Base-by-base conservation (phyloP, 768 basidiomycete genomes). In the Chalciporus piperatus region DNA sequence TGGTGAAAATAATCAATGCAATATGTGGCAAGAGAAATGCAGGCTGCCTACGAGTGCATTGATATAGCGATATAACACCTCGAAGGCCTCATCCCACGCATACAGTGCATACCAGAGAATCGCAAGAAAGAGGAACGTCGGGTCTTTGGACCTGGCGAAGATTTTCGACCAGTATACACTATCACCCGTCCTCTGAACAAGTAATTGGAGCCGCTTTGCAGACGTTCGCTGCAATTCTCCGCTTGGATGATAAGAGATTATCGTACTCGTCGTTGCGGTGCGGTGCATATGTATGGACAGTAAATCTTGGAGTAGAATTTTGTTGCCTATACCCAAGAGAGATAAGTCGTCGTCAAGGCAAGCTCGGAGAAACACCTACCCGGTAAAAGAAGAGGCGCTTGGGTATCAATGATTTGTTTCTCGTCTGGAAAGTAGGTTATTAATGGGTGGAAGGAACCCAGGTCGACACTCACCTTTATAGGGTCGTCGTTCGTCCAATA, bases 11-110 rank as follows among this genome's bases (percentile, higher is more conserved):
- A 3, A 33, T 51, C n/a, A 51, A 11, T 3, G 19, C 16, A 4
- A 33, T 11, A 17, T 22, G 22, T 19, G 2, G 11, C 3, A 3
- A 1, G 12, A 5, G 1, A 23, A 16, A 47, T 6, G 11, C 38
- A 14, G 30, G 23, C 32, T 9, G 14, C 77, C 19, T 63, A 82
- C 80, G 65, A 85, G 61, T 41, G 51, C 63, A 41, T 74, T 76
- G 19, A 84, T 76, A 55, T 83, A 77, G 5, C 57, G 53, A 58
- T 80, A 80, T 32, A 84, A 51, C 7, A 67, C 62, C 54, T 83
- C 81, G 17, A 83, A 70, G 1, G 78, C 71, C 60, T 84, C 81
- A 48, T 84, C 83, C 81, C 83, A 84, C 4, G 79, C 76, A 60
- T 84, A 83, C 6, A 83, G 56, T 0, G 79, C 75, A 56, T 82